Conservation (phyloP, 176 grass and related monocot genomes). For the Areca catechu region DNA sequence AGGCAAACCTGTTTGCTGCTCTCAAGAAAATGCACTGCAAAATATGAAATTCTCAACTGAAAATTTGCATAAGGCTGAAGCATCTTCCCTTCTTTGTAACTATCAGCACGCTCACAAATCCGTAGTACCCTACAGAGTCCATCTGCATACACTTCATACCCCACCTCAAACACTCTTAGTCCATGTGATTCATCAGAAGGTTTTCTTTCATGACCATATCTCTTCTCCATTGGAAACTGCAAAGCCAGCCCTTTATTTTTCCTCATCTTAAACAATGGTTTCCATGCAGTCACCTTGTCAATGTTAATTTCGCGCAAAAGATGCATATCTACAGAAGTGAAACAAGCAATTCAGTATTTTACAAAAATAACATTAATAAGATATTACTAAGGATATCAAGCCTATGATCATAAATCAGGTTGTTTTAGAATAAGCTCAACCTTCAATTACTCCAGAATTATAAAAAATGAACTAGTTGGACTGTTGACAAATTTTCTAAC, state of each 20-base stretch:
- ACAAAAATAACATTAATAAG: too few species aligned
- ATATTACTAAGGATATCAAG: too few species aligned
- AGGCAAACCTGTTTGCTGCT: constrained; percentile 52
- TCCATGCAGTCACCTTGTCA: constrained; percentile 69
- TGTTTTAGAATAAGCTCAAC: too few species aligned
- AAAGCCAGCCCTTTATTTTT: constrained; percentile 55
- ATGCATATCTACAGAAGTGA: constrained; percentile 50
- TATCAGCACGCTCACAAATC: constrained; percentile 41
- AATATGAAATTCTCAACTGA: constrained; percentile 49
- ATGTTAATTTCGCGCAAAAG: constrained; percentile 83
- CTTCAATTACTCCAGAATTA: too few species aligned
- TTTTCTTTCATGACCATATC: constrained; percentile 42
- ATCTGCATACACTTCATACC: constrained; percentile 84
- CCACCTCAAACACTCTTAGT: constrained; percentile 42
- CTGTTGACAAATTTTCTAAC: too few species aligned
- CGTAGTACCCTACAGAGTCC: constrained; percentile 65
- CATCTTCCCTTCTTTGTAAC: constrained; percentile 43
- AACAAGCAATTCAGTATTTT: constrained; percentile 12
- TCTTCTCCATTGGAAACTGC: constrained; percentile 44
- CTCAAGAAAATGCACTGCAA: constrained; percentile 69
- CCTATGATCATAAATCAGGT: too few species aligned
- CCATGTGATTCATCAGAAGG: constrained; percentile 44
- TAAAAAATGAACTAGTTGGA: too few species aligned
- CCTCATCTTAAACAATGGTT: constrained; percentile 63
- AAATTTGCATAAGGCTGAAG: constrained; percentile 34